Evolutionary conservation across 2,329 filamentous ascomycete species (phyloP).

Genomic region (Arthrobotrys sphaeroides): DNA sequence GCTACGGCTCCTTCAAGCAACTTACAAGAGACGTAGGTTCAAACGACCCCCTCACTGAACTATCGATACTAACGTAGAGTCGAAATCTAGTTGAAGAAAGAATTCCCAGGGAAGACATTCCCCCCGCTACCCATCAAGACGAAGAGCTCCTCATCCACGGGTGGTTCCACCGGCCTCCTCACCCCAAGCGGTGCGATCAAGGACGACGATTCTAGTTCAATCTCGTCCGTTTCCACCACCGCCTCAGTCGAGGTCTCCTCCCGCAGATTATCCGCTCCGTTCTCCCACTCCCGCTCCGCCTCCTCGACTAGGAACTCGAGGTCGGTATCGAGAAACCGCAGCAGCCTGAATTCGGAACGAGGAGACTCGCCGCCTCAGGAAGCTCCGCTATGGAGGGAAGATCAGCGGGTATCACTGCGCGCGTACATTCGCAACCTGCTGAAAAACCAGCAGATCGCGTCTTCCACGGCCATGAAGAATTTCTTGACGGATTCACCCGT

Average conservation of each 20-base stretch:
- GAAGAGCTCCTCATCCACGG: constrained; percentile 66
- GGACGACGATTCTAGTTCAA: constrained; percentile 70
- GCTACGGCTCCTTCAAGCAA: constrained; percentile 86
- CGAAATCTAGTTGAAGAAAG: constrained; percentile 70
- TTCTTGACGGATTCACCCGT: constrained; percentile 81
- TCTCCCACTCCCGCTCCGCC: constrained; percentile 44
- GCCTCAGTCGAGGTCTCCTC: constrained; percentile 67
- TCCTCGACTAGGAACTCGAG: constrained; percentile 46
- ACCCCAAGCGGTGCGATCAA: constrained; percentile 66
- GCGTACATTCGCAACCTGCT: constrained; percentile 89
- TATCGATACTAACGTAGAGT: background rate
- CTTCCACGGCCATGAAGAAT: constrained; percentile 82
- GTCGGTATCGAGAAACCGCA: constrained; percentile 56
- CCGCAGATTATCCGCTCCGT: constrained; percentile 61
- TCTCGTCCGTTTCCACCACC: constrained; percentile 79
- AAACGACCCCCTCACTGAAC: background rate
- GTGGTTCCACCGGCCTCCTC: constrained; percentile 69
- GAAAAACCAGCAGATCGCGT: constrained; percentile 82
- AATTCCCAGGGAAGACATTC: constrained; percentile 89
- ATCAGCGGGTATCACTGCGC: constrained; percentile 87
- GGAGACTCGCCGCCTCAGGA: constrained; percentile 45
- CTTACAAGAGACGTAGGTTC: constrained; percentile 72
- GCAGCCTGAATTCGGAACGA: constrained; percentile 33
- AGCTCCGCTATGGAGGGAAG: constrained; percentile 79
- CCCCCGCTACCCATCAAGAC: constrained; percentile 91